Percentiles rank a stretch among this genome's conserved stretches.
phyloP scores from a whole-genome alignment of 495 filamentous ascomycete species.

The Entonaema liquescens region DNA sequence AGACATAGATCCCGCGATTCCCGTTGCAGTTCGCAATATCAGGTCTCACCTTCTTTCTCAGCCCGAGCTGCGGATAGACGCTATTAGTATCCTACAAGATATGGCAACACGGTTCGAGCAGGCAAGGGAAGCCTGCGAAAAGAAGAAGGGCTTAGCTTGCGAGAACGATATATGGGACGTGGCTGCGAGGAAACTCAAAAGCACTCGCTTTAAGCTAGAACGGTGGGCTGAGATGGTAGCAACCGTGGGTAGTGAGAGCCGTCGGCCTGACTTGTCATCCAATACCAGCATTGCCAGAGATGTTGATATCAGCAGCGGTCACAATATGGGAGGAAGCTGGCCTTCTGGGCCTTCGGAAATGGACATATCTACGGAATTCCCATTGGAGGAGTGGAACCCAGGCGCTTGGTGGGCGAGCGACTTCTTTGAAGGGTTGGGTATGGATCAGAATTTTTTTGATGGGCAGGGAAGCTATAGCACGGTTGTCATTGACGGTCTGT shows the following conservation, averaged over 20 bases:
- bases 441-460: conserved; percentile 40
- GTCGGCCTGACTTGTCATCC: conserved; percentile 3
- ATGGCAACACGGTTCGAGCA: conserved; percentile 45
- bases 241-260: conserved; percentile 15
- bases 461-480: conserved; percentile 22
- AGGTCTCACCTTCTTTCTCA: conserved; percentile 40
- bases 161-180: conserved; percentile 47
- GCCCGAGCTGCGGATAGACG: conserved; percentile 45
- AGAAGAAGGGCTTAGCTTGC: conserved; percentile 7
- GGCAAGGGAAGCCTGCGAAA: conserved; percentile 23
- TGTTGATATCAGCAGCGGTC: background rate
- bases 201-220: conserved; percentile 44
- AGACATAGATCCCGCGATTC: conserved; percentile 40
- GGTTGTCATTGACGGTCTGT: conserved; percentile 15
- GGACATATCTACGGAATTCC: conserved; percentile 3
- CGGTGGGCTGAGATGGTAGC: conserved; percentile 45
- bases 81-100: conserved; percentile 36
- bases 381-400: conserved; percentile 14
- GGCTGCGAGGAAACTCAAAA: conserved; percentile 42
- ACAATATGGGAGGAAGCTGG: conserved; percentile 26
- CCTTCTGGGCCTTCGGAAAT: background rate
- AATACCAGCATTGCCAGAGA: background rate
- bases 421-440: conserved; percentile 31
- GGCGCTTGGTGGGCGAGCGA: conserved; percentile 27
- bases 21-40: conserved; percentile 38